These are phyloP conservation scores for Mycena sp. DNA, from an alignment of 1,284 basidiomycete species.

Conservation along the genomic window DNA sequence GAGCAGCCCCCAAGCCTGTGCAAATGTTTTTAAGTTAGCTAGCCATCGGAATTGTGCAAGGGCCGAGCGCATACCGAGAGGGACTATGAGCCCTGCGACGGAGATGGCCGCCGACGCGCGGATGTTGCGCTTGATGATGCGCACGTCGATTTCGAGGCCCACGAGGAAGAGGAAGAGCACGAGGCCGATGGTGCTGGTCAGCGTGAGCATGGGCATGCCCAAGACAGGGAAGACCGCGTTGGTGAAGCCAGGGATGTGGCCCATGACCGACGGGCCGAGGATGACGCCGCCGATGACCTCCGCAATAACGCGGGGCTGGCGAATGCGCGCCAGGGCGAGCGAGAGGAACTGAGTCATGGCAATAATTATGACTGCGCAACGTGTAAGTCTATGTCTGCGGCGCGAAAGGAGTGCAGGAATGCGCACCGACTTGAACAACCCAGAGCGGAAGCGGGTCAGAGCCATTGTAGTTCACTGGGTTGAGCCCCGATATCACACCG, in stretches of 20 bases:
- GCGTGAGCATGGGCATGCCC: constrained; percentile 79
- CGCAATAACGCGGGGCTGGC: constrained; percentile 88
- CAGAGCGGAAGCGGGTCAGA: constrained; percentile 82
- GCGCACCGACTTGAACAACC: constrained; percentile 80
- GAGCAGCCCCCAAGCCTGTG: constrained; percentile 76
- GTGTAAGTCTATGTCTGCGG: not conserved
- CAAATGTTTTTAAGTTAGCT: too few relatives aligned
- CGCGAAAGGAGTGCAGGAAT: constrained; percentile 20
- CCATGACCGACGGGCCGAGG: constrained; percentile 80
- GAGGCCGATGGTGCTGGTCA: constrained; percentile 90
- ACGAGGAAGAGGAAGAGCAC: constrained; percentile 92
- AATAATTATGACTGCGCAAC: constrained; percentile 72
- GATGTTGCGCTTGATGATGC: constrained; percentile 72
- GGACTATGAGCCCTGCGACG: constrained; percentile 75
- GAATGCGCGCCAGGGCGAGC: constrained; percentile 68
- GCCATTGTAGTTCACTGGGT: constrained; percentile 59
- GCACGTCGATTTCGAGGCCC: constrained; percentile 87
- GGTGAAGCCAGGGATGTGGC: constrained; percentile 79
- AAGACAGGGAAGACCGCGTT: constrained; percentile 77
- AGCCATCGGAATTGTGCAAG: too few relatives aligned
- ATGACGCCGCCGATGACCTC: constrained; percentile 89
- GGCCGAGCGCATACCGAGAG: constrained; percentile 47
- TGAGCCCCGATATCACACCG: constrained; percentile 72
- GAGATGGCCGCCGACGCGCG: constrained; percentile 64
- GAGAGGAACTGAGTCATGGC: constrained; percentile 78